phyloP scores from a whole-genome alignment of 2,329 filamentous ascomycete species.

The Tolypocladium ovalisporum region DNA sequence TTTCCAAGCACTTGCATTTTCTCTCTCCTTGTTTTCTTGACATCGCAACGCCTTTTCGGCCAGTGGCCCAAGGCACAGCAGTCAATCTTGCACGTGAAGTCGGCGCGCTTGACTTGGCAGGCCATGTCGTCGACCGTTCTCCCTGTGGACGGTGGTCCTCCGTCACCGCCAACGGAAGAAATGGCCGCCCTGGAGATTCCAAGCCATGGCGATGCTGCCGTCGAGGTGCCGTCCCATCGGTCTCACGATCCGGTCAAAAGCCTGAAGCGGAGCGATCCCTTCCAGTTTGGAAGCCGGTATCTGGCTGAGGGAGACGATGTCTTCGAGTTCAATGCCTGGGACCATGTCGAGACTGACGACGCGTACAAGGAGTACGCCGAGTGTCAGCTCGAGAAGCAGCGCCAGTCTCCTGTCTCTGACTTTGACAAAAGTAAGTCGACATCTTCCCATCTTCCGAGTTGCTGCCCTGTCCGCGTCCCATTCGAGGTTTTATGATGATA shows the following conservation, averaged over 20 bases:
- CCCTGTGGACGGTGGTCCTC: background rate
- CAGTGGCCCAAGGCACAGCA: background rate
- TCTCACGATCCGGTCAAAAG: constrained; percentile 64
- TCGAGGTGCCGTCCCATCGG: constrained; percentile 44
- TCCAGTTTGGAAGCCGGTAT: constrained; percentile 86
- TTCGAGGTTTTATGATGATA: constrained; percentile 43
- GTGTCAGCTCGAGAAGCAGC: constrained; percentile 74
- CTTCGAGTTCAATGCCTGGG: constrained; percentile 98
- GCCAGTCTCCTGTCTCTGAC: constrained; percentile 76
- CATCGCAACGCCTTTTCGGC: background rate
- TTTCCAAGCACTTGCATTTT: background rate
- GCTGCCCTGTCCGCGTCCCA: background rate
- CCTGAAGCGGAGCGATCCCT: constrained; percentile 81
- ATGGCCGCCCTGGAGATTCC: constrained; percentile 11
- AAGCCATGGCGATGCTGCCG: constrained; percentile 2
- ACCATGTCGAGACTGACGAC: constrained; percentile 90
- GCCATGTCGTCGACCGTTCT: constrained; percentile 1
- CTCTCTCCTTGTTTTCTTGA: background rate
- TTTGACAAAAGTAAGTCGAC: constrained; percentile 69
- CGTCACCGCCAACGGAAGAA: constrained; percentile 9
- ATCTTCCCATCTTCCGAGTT: background rate
- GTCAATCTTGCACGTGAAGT: background rate
- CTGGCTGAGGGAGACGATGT: constrained; percentile 79
- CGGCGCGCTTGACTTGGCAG: background rate
- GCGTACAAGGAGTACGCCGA: constrained; percentile 79